Percentiles rank a stretch among this genome's conserved stretches.
Evolutionary conservation across 768 basidiomycete genomes (phyloP).

Genomic region (Rickenella mellea): DNA sequence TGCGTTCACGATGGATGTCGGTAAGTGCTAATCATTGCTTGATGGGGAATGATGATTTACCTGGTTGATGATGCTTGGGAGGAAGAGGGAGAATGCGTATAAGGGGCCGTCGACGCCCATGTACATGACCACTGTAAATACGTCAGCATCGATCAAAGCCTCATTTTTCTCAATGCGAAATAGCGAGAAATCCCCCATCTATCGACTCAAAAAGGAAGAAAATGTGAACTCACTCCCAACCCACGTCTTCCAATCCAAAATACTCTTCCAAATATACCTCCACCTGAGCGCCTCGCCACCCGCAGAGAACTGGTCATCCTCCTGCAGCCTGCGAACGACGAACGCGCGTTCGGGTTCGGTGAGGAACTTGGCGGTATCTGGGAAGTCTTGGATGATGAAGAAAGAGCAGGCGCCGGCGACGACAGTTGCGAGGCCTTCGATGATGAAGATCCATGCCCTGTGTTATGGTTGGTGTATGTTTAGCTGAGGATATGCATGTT

Average conservation of each 20-base stretch:
- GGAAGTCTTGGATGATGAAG: conserved; percentile 78
- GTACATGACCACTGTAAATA: conserved; percentile 41
- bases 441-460: conserved; percentile 66
- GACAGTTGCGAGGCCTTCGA: conserved; percentile 62
- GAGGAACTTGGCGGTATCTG: conserved; percentile 71
- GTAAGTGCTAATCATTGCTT: conserved; percentile 1
- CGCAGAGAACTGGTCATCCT: conserved; percentile 63
- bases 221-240: conserved; percentile 16
- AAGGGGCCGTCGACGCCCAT: conserved; percentile 53
- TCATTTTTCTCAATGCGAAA: too few species aligned
- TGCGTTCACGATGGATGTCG: neutral
- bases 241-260: conserved; percentile 73
- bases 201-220: neutral
- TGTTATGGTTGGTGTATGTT: neutral
- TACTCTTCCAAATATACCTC: conserved; percentile 50
- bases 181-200: neutral
- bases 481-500: neutral
- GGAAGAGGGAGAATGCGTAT: conserved; percentile 71
- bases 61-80: conserved; percentile 70
- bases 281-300: conserved; percentile 51
- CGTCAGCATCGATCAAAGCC: neutral
- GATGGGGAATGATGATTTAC: conserved; percentile 23
- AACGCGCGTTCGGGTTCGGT: conserved; percentile 60
- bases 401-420: conserved; percentile 57
- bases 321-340: conserved; percentile 55